Conservation (phyloP, 2,329 filamentous ascomycete species). For the Geosmithia putterillii region DNA sequence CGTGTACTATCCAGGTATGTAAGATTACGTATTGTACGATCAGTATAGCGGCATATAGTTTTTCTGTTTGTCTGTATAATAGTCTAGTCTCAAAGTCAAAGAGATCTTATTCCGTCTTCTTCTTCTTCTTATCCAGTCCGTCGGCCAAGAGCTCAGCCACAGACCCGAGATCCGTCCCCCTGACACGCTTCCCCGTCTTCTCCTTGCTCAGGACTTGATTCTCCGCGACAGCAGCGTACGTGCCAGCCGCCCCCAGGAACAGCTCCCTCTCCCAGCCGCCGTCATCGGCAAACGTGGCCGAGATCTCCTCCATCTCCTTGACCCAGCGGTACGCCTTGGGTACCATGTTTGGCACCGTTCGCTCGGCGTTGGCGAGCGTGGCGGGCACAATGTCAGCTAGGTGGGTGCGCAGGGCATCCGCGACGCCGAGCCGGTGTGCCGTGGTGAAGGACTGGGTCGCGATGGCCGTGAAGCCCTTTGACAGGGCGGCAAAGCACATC, state of each 20-base stretch:
- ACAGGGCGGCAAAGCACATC: constrained; percentile 51
- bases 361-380: constrained; percentile 31
- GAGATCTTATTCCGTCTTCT: constrained; percentile 15
- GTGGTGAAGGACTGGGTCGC: constrained; percentile 61
- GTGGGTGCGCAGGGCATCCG: constrained; percentile 43
- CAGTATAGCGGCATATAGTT: neutral
- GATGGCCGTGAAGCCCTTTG: constrained; percentile 56
- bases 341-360: constrained; percentile 45
- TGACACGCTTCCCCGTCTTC: constrained; percentile 40
- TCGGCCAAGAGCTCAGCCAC: constrained; percentile 36
- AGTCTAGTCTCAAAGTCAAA: too few relatives aligned
- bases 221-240: constrained; percentile 50
- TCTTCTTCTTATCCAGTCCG: constrained; percentile 31
- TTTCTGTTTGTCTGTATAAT: too few relatives aligned
- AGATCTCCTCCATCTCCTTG: constrained; percentile 66
- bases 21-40: neutral
- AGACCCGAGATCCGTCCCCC: constrained; percentile 45
- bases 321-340: constrained; percentile 72
- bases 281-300: constrained; percentile 49
- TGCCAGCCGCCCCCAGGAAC: constrained; percentile 46
- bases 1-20: neutral
- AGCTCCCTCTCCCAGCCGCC: constrained; percentile 46
- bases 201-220: constrained; percentile 48
- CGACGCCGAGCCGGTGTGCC: constrained; percentile 49
- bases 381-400: constrained; percentile 36